phyloP scores from a whole-genome alignment of 805 yeast species.

The Hanseniaspora pseudoguilliermondii region DNA sequence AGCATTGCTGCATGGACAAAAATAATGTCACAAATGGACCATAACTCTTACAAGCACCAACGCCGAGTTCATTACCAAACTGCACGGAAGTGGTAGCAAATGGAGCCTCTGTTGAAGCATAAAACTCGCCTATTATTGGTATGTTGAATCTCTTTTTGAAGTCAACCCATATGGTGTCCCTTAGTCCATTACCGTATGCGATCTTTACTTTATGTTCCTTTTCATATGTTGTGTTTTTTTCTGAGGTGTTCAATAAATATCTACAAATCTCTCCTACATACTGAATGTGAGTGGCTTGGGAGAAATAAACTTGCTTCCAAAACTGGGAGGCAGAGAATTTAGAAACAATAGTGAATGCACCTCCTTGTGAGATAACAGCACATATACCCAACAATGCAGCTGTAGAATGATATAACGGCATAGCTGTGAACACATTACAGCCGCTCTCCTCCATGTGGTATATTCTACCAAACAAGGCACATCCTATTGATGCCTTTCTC shows the following conservation, averaged over 20 bases:
- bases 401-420: constrained; percentile 93
- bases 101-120: constrained; percentile 89
- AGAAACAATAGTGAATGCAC: constrained; percentile 61
- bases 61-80: constrained; percentile 52
- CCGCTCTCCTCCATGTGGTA: constrained; percentile 38
- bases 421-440: constrained; percentile 67
- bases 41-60: constrained; percentile 79
- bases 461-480: constrained; percentile 55
- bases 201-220: constrained; percentile 43
- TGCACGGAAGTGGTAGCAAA: constrained; percentile 75
- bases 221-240: constrained; percentile 45
- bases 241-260: constrained; percentile 55
- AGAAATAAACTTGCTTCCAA: constrained; percentile 75
- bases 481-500: constrained; percentile 68
- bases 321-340: constrained; percentile 73
- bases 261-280: constrained; percentile 94
- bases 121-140: constrained; percentile 72
- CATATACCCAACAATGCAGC: constrained; percentile 79
- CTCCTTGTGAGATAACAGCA: constrained; percentile 56
- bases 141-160: constrained; percentile 70
- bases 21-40: constrained; percentile 46
- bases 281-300: constrained; percentile 68
- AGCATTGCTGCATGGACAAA: constrained; percentile 40
- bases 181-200: constrained; percentile 84
- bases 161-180: constrained; percentile 76